Conservation (phyloP, 805 yeast species). For the Lachancea fermentati region DNA sequence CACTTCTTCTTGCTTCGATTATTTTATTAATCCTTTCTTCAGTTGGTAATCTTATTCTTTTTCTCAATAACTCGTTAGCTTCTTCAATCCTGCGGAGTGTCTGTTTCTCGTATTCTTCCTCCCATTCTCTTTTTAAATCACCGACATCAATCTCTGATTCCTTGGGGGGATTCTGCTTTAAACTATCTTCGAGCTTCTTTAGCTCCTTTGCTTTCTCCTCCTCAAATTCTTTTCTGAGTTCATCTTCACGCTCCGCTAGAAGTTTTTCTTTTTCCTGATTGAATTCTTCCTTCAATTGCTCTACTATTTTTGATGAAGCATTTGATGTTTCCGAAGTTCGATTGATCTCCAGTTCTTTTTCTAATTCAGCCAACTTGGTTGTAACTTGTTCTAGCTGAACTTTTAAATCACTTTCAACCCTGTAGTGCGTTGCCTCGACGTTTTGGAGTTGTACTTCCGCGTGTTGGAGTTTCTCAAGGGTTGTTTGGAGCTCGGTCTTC, state of each 20-base stretch:
- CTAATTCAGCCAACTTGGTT: constrained; percentile 19
- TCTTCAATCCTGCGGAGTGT: constrained; percentile 32
- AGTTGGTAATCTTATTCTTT: constrained; percentile 41
- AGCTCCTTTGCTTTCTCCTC: constrained; percentile 20
- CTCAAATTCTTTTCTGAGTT: constrained; percentile 24
- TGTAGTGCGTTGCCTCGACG: constrained; percentile 6
- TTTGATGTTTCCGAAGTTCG: constrained; percentile 4
- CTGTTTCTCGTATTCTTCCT: constrained; percentile 32
- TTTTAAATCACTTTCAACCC: constrained; percentile 9
- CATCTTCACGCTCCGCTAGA: constrained; percentile 16
- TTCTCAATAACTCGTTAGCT: constrained; percentile 41
- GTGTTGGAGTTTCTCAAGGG: constrained; percentile 20
- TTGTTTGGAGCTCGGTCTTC: constrained; percentile 17
- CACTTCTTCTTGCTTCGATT: constrained; percentile 37
- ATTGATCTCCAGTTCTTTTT: constrained; percentile 17
- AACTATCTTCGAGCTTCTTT: constrained; percentile 17
- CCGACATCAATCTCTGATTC: constrained; percentile 10
- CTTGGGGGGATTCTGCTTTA: constrained; percentile 11
- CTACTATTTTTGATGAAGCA: constrained; percentile 11
- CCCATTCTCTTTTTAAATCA: constrained; percentile 31
- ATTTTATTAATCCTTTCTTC: constrained; percentile 57
- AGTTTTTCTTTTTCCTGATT: constrained; percentile 24
- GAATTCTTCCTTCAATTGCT: constrained; percentile 24
- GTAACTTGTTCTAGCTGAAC: constrained; percentile 20
- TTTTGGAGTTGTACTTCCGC: constrained; percentile 13